These are phyloP conservation scores for Scheffersomyces titani DNA, from an alignment of 1,139 yeast species.

Conservation along the genomic window DNA sequence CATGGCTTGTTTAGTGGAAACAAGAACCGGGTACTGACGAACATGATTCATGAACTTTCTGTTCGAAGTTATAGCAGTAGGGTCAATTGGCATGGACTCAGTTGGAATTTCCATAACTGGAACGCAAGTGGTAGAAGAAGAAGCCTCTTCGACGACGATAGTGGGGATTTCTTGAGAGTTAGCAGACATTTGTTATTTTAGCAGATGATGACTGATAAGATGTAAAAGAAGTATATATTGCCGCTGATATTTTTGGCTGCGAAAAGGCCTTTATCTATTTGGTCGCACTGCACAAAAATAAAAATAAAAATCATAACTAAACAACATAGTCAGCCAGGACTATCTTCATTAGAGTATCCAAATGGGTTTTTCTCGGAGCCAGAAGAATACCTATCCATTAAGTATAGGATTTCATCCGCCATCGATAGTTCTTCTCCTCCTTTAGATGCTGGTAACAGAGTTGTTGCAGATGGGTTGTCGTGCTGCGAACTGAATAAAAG, in stretches of 20 bases:
- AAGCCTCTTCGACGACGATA: not conserved
- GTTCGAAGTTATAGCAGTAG: slow-evolving; percentile 1
- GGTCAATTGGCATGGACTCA: not conserved
- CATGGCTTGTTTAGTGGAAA: slow-evolving; percentile 17
- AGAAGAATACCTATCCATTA: not conserved
- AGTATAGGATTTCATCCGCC: not conserved
- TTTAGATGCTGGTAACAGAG: not conserved
- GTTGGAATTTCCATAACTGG: not conserved
- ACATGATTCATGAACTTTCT: slow-evolving; percentile 19
- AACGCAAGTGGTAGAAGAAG: not conserved
- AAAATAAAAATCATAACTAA: too few relatives aligned
- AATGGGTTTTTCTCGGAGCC: not conserved
- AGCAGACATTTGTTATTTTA: not conserved
- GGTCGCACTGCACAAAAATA: not conserved
- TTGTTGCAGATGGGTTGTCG: not conserved
- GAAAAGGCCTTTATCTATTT: not conserved
- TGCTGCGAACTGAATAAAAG: not conserved
- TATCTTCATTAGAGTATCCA: not conserved
- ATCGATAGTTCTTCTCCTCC: not conserved
- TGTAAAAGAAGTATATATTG: not conserved
- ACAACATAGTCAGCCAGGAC: not conserved
- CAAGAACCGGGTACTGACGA: slow-evolving; percentile 26
- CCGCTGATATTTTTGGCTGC: not conserved
- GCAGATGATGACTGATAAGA: not conserved
- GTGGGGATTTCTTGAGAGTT: not conserved